A percentile compares a stretch with the other conserved stretches of the same genome.
phyloP scores from a whole-genome alignment of 306 rosid species.

The Quillaja saponaria region DNA sequence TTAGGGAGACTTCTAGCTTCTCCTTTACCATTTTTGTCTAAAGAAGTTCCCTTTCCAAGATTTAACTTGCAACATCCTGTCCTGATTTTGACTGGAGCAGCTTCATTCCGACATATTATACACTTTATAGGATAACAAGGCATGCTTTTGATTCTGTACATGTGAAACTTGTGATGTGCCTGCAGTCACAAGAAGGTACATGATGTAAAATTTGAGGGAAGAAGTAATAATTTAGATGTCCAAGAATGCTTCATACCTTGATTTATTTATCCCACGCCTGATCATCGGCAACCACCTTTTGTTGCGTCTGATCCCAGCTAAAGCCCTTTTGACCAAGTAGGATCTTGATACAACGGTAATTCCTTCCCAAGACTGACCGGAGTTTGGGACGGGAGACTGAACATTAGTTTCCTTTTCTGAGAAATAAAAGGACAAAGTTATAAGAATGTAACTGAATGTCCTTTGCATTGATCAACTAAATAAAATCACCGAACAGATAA shows the following conservation, averaged over 20 bases:
- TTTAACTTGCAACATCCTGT: conserved; percentile 26
- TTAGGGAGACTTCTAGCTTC: conserved; percentile 24
- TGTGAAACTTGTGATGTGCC: conserved; percentile 50
- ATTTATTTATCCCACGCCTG: conserved; percentile 47
- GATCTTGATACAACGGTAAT: conserved; percentile 38
- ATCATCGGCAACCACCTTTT: conserved; percentile 53
- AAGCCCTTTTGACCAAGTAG: conserved; percentile 54
- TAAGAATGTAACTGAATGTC: background rate
- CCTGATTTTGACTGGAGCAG: conserved; percentile 3
- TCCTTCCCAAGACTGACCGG: conserved; percentile 46
- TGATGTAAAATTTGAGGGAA: conserved; percentile 11
- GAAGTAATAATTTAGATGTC: background rate
- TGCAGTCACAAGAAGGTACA: conserved; percentile 29
- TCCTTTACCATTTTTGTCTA: conserved; percentile 20
- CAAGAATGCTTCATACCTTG: conserved; percentile 33
- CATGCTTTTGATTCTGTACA: conserved; percentile 45
- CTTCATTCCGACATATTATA: conserved; percentile 49
- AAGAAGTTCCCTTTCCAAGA: conserved; percentile 27
- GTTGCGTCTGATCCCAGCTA: conserved; percentile 48
- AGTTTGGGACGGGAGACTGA: conserved; percentile 1
- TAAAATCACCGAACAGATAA: background rate
- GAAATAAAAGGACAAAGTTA: conserved; percentile 8
- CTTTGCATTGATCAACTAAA: background rate
- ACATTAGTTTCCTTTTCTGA: conserved; percentile 23
- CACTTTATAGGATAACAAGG: conserved; percentile 48